Conservation (phyloP, 2,329 filamentous ascomycete genomes). For the Penicillium glabrum region DNA sequence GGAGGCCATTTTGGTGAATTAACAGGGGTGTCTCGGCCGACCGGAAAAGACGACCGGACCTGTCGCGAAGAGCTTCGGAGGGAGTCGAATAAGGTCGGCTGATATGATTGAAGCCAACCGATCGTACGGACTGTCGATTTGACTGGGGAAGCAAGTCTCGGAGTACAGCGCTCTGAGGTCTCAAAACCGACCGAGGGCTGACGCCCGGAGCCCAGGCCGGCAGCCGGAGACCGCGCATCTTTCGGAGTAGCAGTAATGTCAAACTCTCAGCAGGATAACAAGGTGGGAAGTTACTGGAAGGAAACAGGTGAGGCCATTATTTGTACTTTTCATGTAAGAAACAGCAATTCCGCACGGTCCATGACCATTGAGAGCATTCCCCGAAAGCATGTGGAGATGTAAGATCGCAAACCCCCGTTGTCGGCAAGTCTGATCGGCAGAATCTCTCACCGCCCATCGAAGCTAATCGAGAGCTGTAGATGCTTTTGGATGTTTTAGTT, state of each 20-base stretch:
- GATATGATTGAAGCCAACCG: conserved; percentile 9
- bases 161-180: conserved; percentile 16
- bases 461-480: conserved; percentile 35
- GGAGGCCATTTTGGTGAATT: conserved; percentile 14
- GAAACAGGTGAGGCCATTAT: conserved; percentile 32
- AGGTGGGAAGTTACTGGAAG: conserved; percentile 19
- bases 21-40: conserved; percentile 16
- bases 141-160: conserved; percentile 17
- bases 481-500: conserved; percentile 14
- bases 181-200: conserved; percentile 26
- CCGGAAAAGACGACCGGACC: conserved; percentile 13
- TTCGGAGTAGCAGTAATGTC: conserved; percentile 13
- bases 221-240: conserved; percentile 45
- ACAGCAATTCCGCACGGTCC: conserved; percentile 6
- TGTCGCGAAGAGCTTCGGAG: conserved; percentile 21
- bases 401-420: conserved; percentile 12
- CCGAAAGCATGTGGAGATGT: conserved; percentile 17
- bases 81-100: conserved; percentile 25
- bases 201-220: conserved; percentile 36
- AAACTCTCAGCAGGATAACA: neutral
- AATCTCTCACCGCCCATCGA: conserved; percentile 30
- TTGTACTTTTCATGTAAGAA: conserved; percentile 16
- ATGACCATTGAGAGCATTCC: conserved; percentile 7
- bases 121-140: neutral
- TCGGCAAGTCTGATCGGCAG: conserved; percentile 24